A percentile compares a stretch with the other conserved stretches of the same genome.
Evolutionary conservation across 139 green algal species (phyloP).

Genomic region (Medakamo hakoo): DNA sequence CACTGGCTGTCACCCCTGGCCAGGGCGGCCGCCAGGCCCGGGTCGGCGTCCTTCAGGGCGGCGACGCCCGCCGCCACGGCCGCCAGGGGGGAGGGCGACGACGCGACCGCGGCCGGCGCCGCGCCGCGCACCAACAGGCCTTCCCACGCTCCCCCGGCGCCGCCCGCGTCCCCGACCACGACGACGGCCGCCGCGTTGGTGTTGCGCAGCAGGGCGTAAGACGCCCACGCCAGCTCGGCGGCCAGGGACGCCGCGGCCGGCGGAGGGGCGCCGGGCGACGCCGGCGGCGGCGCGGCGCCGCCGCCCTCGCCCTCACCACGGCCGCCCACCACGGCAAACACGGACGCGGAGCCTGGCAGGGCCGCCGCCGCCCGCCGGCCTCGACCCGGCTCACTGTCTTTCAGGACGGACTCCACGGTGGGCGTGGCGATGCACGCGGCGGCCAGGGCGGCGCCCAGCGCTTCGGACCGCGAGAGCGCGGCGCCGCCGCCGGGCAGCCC

Average conservation of each 20-base stretch:
- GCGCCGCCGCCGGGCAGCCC: constrained; percentile 21
- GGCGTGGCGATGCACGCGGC: constrained; percentile 37
- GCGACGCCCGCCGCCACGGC: too few relatives aligned
- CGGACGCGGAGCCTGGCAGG: constrained; percentile 27
- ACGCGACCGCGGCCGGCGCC: neutral
- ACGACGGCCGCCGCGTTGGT: constrained; percentile 62
- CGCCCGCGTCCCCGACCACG: constrained; percentile 12
- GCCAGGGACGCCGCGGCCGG: too few relatives aligned
- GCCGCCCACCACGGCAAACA: constrained; percentile 27
- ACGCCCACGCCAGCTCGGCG: constrained; percentile 61
- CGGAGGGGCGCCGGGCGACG: too few relatives aligned
- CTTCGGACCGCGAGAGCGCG: constrained; percentile 28
- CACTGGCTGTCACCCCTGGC: too few relatives aligned
- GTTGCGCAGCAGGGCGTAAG: constrained; percentile 64
- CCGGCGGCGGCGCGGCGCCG: neutral
- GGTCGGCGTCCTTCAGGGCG: too few relatives aligned
- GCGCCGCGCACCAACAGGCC: neutral
- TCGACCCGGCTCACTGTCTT: constrained; percentile 35
- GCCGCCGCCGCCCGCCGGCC: constrained; percentile 27
- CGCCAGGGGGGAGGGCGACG: neutral
- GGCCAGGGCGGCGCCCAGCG: constrained; percentile 38
- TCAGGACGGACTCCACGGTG: constrained; percentile 47
- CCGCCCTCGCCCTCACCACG: constrained; percentile 6
- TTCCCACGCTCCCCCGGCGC: too few relatives aligned
- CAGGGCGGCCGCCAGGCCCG: too few relatives aligned